These are phyloP conservation scores for Osmanthus fragrans DNA, from an alignment of 257 asterid species.

Conservation along the genomic window DNA sequence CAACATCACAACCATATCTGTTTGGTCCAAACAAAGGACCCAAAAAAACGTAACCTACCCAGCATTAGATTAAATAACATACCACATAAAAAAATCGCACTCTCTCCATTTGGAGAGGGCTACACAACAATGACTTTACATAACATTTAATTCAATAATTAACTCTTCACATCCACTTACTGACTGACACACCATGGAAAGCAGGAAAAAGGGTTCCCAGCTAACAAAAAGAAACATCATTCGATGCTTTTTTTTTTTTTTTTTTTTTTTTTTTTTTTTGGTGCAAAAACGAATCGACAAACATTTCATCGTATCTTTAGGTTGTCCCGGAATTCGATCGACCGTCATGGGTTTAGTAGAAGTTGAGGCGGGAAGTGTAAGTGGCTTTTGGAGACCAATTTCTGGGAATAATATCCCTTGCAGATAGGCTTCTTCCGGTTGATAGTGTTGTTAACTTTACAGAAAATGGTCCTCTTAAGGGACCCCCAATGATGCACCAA, in stretches of 20 bases:
- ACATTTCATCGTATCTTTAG: background rate
- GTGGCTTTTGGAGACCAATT: conserved; percentile 93
- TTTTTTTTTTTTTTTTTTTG: no score
- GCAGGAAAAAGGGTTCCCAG: background rate
- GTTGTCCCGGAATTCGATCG: background rate
- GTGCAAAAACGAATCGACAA: no score
- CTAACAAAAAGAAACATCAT: background rate
- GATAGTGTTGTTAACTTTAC: conserved; percentile 73
- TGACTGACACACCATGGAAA: conserved; percentile 29
- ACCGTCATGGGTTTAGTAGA: conserved; percentile 19
- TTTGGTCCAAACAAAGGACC: background rate
- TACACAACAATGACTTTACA: conserved; percentile 21
- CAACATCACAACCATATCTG: conserved; percentile 24
- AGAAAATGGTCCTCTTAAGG: conserved; percentile 88
- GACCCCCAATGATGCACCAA: conserved; percentile 88
- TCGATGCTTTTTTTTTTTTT: no score
- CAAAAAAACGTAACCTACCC: background rate
- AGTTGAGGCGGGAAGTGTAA: conserved; percentile 94
- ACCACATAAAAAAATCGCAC: conserved; percentile 54
- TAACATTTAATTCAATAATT: background rate
- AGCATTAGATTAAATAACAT: conserved; percentile 15
- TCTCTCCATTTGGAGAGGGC: conserved; percentile 99
- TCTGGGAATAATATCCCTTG: conserved; percentile 81
- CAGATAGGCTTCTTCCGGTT: conserved; percentile 62
- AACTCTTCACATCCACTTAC: conserved; percentile 16